Conservation (phyloP, 352 stramenopile genomes). For the Peronospora destructor region DNA sequence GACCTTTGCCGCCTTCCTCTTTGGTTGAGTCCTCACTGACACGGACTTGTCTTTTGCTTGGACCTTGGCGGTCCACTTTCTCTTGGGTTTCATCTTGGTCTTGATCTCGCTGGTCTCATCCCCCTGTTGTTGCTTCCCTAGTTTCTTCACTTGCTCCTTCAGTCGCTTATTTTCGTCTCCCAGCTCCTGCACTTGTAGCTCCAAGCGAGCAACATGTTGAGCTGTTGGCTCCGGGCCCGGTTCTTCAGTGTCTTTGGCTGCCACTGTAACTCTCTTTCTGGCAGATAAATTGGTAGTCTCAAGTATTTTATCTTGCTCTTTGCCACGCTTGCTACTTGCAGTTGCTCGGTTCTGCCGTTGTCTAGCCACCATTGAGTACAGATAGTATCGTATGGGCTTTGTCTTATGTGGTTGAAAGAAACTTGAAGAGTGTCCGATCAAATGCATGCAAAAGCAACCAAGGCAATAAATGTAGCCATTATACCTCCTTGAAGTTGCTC, state of each 20-base stretch:
- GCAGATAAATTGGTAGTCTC: neutral
- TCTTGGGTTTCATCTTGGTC: neutral
- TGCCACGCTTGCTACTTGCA: constrained; percentile 1
- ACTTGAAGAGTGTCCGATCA: constrained; percentile 4
- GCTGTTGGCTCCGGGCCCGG: constrained; percentile 9
- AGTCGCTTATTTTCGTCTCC: constrained; percentile 10
- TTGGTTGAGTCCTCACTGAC: neutral
- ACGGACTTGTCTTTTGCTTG: constrained; percentile 1
- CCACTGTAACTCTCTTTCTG: constrained; percentile 9
- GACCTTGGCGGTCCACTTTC: neutral
- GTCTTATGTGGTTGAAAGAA: constrained; percentile 3
- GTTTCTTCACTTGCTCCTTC: constrained; percentile 16
- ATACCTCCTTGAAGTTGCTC: constrained; percentile 13
- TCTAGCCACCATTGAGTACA: constrained; percentile 6
- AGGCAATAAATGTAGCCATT: constrained; percentile 11
- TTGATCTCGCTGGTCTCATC: constrained; percentile 1
- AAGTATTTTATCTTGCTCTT: too few relatives aligned
- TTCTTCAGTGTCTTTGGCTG: constrained; percentile 2
- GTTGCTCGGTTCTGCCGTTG: constrained; percentile 5
- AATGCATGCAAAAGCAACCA: neutral
- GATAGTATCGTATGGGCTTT: neutral
- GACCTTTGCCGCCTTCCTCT: neutral
- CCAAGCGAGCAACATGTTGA: constrained; percentile 8
- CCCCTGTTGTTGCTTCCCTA: constrained; percentile 1
- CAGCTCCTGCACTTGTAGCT: constrained; percentile 12